A percentile compares a stretch with the other conserved stretches of the same genome.
These are phyloP conservation scores for Hymenoscyphus fructigenus DNA, from an alignment of 2,329 filamentous ascomycete species.

Conservation along the genomic window DNA sequence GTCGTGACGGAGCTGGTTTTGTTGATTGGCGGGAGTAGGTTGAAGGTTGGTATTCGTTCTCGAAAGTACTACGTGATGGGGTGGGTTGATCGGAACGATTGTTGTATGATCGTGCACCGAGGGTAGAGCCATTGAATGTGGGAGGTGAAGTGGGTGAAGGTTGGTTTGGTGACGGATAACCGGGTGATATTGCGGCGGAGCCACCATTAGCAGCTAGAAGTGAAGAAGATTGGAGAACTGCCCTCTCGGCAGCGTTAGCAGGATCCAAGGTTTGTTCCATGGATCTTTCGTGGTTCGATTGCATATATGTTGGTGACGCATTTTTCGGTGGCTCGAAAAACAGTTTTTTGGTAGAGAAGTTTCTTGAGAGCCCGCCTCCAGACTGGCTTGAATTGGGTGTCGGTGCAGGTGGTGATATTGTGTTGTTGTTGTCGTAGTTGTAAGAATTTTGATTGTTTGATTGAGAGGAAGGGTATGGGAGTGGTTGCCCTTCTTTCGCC, in stretches of 20 bases:
- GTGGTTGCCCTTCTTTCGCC: constrained; percentile 86
- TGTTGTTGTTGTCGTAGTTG: constrained; percentile 49
- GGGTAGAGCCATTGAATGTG: constrained; percentile 41
- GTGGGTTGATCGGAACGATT: constrained; percentile 44
- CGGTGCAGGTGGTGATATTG: constrained; percentile 56
- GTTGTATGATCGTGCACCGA: constrained; percentile 61
- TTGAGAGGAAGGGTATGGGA: constrained; percentile 54
- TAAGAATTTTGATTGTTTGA: constrained; percentile 40
- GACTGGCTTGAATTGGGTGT: constrained; percentile 54
- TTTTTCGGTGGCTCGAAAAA: constrained; percentile 74
- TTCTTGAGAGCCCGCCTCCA: constrained; percentile 61
- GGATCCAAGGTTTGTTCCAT: constrained; percentile 68
- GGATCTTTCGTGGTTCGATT: constrained; percentile 65
- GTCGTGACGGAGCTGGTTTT: constrained; percentile 44
- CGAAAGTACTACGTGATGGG: constrained; percentile 56
- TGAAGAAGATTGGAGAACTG: constrained; percentile 66
- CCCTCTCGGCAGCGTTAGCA: constrained; percentile 64
- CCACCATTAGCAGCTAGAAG: constrained; percentile 64
- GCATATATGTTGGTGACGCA: constrained; percentile 70
- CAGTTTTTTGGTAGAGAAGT: constrained; percentile 75
- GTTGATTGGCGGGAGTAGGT: constrained; percentile 35
- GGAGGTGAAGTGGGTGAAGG: constrained; percentile 70
- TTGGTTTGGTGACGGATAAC: constrained; percentile 64
- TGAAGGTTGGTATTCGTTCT: constrained; percentile 38
- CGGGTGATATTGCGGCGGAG: constrained; percentile 51